Base-by-base conservation (phyloP, 441 rosid genomes). In the Capsella rubella region DNA sequence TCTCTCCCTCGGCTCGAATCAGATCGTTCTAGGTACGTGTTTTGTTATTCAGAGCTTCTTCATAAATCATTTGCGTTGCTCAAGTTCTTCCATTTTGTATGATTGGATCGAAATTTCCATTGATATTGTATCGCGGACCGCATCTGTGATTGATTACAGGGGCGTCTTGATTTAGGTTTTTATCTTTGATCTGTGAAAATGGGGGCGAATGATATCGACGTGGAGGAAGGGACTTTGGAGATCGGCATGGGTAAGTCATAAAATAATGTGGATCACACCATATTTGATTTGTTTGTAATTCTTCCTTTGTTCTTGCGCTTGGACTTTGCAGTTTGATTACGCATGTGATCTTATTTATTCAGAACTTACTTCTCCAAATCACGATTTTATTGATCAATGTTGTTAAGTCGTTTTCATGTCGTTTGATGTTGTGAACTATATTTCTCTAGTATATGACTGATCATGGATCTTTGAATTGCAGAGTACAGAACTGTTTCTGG, bases 181-280 rank as follows among this genome's bases (percentile, higher is more conserved):
- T 57, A 18, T 32, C 47, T 42, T 57, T 43, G 69, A 74, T 74
- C 77, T 67, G 77, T 49, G 71, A 67, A 51, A 80, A 92, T 90
- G 95, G 94, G 84, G 13, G 40, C 71, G 46, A 81, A 63, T 14
- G 68, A 68, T 57, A 69, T 53, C 76, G 83, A 79, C 27, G 75
- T 84, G 84, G 97, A 90, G 75, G 97, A 82, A 68, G 90, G 89
- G 60, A 81, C 89, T 9, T 73, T 92, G 31, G 99, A 94, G 88
- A 90, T 94, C 75, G 99, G 97, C 69, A 90, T 94, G 93, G 99
- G 99, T 92, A 74, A 78, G 91, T 21, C 25, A 21, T 21, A 2
- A 21, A 21, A 21, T 21, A 21, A 21, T 21, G 25, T 21, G 25
- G 51, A 55, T 71, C 62, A 40, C 37, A 39, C 1, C 1, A 37